Evolutionary conservation across 495 filamentous ascomycete genomes (phyloP), one percentile per base, ranked within the genome.

Genomic region (Ramalina intermedia): DNA sequence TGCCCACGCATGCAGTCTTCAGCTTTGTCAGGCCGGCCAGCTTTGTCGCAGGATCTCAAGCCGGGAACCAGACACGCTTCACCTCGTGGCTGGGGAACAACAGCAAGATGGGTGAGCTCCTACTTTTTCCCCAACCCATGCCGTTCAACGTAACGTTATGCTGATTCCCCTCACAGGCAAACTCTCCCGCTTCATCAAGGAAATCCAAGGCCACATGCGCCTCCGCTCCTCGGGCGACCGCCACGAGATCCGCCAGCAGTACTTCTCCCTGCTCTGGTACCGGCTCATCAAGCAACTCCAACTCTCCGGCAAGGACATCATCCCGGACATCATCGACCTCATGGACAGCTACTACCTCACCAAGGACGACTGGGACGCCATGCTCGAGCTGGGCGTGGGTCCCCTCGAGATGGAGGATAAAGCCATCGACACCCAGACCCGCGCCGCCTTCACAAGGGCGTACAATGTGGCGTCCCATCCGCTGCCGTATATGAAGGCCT

Each of bases 311-410:
- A 87, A 86, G 60, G 83, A 87, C 0, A 69, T 72, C 23, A 78
- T 91, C 33, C 68, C 74, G 0, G 75, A 79, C n/a, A 69, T 82
- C 38, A 94, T 96, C 58, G 75, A 88, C 27, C 70, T 94, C 39
- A 95, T 99, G 91, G 91, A 99, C 58, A 84, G 81, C 62, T 99
- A 99, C 63, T 99, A 81, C 66, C 73, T 99, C n/a, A 96, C 91
- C 0, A 79, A 80, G 48, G 91, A 96, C 6, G 91, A 99, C 64
- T 95, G 82, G 63, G 91, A 99, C 62, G 81, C 78, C 13, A 85
- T 96, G 57, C 68, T 89, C 52, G 91, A 99, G 63, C 78, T 99
- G 11, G 90, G 87, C 11, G 73, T 99, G 29, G 93, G 91, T 14
- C 78, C 80, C 2, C 86, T 90, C 73, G 74, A 80, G 47, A 73